A percentile compares a stretch with the other conserved stretches of the same genome.
Evolutionary conservation across 164 flowering plant genomes (phyloP).

Genomic region (Hamamelis virginiana): DNA sequence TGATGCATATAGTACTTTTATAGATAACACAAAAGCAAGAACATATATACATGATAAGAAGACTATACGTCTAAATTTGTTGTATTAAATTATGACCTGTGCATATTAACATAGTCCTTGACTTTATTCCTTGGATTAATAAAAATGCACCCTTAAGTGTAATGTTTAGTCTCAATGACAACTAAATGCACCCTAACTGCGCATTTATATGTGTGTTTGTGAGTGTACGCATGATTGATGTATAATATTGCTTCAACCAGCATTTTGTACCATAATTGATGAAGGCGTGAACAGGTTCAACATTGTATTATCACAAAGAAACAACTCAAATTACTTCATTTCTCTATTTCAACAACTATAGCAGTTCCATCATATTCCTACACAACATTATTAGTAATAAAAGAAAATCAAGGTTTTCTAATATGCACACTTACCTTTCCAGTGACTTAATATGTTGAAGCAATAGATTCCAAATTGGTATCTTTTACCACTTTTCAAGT

Average conservation of each 20-base stretch:
- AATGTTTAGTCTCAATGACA: neutral
- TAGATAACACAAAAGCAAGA: neutral
- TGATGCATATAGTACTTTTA: neutral
- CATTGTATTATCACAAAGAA: too few species aligned
- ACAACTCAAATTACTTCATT: too few species aligned
- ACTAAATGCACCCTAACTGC: neutral
- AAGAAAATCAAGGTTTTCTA: neutral
- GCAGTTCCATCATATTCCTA: too few species aligned
- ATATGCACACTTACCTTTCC: neutral
- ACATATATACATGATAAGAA: slow-evolving; percentile 2
- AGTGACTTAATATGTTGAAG: neutral
- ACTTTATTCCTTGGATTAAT: neutral
- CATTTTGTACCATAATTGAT: neutral
- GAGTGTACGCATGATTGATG: neutral
- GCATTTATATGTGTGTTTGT: neutral
- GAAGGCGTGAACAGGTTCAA: neutral
- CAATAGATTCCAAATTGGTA: neutral
- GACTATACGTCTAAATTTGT: slow-evolving; percentile 4
- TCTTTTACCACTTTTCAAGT: slow-evolving; percentile 1
- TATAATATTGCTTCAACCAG: neutral
- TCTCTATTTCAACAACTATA: too few species aligned
- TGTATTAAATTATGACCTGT: neutral
- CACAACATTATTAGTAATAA: neutral
- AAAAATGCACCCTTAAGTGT: neutral
- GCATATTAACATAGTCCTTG: neutral